Conservation (phyloP, 2,329 filamentous ascomycete genomes). For the Alternaria brassicae region DNA sequence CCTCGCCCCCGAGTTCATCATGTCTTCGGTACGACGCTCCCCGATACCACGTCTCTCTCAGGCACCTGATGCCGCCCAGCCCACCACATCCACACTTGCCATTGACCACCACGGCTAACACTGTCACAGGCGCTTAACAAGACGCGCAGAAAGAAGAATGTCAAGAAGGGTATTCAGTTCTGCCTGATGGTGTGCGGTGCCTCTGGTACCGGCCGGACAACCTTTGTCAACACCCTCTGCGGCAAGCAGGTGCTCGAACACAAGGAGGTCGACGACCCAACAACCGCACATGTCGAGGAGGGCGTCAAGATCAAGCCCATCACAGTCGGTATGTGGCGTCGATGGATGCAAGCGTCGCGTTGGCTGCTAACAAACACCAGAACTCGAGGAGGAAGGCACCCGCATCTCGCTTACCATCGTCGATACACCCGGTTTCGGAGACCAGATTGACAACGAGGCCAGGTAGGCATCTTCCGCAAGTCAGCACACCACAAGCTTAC, state of each 20-base stretch:
- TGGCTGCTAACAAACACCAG: slow-evolving; percentile 46
- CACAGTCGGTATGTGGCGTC: slow-evolving; percentile 78
- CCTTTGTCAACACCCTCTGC: slow-evolving; percentile 99
- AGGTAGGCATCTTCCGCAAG: slow-evolving; percentile 65
- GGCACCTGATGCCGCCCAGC: slow-evolving; percentile 29
- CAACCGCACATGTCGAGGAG: slow-evolving; percentile 89
- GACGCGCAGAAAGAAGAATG: slow-evolving; percentile 99
- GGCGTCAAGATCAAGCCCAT: slow-evolving; percentile 98
- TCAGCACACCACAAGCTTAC: slow-evolving; percentile 21
- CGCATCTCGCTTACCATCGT: slow-evolving; percentile 98
- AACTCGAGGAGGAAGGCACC: slow-evolving; percentile 97
- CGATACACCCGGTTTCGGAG: slow-evolving; percentile 96
- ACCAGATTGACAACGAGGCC: slow-evolving; percentile 99
- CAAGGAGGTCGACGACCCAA: slow-evolving; percentile 92
- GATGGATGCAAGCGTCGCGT: background rate
- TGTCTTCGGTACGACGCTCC: slow-evolving; percentile 49
- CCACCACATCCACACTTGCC: slow-evolving; percentile 20
- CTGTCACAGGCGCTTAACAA: slow-evolving; percentile 65
- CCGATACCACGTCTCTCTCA: slow-evolving; percentile 31
- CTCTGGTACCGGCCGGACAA: slow-evolving; percentile 97
- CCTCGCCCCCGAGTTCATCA: slow-evolving; percentile 34
- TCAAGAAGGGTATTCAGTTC: slow-evolving; percentile 99
- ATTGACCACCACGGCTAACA: slow-evolving; percentile 38
- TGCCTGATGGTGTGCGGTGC: slow-evolving; percentile 99
- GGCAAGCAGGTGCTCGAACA: slow-evolving; percentile 88